phyloP scores from a whole-genome alignment of 768 basidiomycete genomes.

The Pleurotus salmoneostramineus region DNA sequence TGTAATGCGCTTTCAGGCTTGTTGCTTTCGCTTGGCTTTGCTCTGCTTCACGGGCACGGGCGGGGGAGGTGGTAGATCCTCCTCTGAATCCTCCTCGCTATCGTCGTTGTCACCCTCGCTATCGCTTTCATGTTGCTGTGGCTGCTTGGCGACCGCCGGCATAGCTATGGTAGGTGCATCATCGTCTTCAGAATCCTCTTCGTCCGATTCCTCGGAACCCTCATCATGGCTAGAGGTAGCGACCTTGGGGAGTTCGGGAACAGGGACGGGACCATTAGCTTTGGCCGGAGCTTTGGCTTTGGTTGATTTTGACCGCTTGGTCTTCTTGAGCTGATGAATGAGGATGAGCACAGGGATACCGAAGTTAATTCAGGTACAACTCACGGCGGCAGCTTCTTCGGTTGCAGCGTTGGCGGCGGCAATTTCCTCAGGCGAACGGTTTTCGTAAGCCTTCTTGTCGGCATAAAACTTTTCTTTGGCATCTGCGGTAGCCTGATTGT shows the following conservation, averaged over 20 bases:
- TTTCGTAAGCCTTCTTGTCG: conserved; percentile 65
- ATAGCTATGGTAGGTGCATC: neutral
- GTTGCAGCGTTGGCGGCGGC: conserved; percentile 37
- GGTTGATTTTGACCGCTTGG: neutral
- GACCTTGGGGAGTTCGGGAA: conserved; percentile 16
- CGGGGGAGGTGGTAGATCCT: neutral
- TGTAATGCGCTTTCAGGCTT: neutral
- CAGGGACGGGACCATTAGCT: conserved; percentile 26
- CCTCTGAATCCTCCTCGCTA: conserved; percentile 12
- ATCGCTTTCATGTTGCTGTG: neutral
- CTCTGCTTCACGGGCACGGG: neutral
- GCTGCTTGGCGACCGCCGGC: neutral
- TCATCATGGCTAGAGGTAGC: conserved; percentile 27
- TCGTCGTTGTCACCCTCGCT: conserved; percentile 11
- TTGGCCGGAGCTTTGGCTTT: conserved; percentile 25
- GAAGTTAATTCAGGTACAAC: neutral
- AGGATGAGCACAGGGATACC: neutral
- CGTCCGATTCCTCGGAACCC: neutral
- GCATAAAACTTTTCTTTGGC: conserved; percentile 65
- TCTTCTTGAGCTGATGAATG: neutral
- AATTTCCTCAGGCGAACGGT: conserved; percentile 43
- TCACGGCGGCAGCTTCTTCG: conserved; percentile 15
- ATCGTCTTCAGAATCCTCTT: neutral
- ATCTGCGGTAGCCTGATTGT: conserved; percentile 44
- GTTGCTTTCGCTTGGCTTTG: neutral